Evolutionary conservation across 2,329 filamentous ascomycete genomes (phyloP).

Genomic region (Colletotrichum agaves): DNA sequence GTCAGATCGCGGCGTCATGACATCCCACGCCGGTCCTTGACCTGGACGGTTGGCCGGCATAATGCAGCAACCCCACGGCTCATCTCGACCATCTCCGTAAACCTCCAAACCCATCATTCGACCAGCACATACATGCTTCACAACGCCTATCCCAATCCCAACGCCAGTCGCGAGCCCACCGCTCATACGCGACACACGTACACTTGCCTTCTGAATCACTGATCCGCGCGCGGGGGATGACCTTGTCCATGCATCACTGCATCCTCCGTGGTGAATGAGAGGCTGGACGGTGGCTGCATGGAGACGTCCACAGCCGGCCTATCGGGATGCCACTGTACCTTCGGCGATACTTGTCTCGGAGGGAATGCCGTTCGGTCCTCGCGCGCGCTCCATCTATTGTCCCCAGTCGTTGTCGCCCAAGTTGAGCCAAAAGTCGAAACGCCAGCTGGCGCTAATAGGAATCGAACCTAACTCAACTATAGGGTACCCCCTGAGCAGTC

Average conservation of each 20-base stretch:
- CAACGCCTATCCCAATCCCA: constrained; percentile 13
- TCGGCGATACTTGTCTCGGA: constrained; percentile 7
- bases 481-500: too few species aligned
- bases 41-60: constrained; percentile 9
- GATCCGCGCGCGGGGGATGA: constrained; percentile 30
- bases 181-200: background rate
- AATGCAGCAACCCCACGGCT: constrained; percentile 19
- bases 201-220: constrained; percentile 12
- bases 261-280: constrained; percentile 25
- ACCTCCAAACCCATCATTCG: background rate
- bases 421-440: too few species aligned
- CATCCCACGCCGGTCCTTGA: constrained; percentile 1
- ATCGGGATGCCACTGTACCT: constrained; percentile 30
- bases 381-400: background rate
- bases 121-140: constrained; percentile 27
- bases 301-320: constrained; percentile 23
- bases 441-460: too few species aligned
- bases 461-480: too few species aligned
- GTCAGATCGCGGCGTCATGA: constrained; percentile 1
- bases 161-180: constrained; percentile 1
- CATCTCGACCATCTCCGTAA: constrained; percentile 1
- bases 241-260: constrained; percentile 20
- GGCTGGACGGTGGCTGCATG: constrained; percentile 19
- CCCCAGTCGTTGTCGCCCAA: background rate
- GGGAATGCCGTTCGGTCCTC: constrained; percentile 4